phyloP scores from a whole-genome alignment of 768 basidiomycete species.

The Pisolithus sp. region DNA sequence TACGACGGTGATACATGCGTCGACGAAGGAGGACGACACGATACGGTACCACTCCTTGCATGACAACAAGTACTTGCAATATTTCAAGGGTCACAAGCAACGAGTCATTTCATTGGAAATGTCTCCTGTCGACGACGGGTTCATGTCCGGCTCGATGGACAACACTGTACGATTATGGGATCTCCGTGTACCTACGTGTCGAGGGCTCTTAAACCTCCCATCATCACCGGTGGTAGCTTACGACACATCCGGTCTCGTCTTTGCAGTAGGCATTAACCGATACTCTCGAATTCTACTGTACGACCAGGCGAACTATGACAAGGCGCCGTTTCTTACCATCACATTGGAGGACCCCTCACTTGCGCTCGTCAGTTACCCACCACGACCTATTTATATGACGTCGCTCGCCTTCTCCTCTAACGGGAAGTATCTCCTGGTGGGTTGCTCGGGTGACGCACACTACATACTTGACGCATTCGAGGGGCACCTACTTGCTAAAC shows the following conservation, averaged over 20 bases:
- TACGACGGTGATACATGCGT: slow-evolving; percentile 79
- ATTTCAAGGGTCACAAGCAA: slow-evolving; percentile 92
- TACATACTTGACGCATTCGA: slow-evolving; percentile 92
- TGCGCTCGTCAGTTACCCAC: slow-evolving; percentile 71
- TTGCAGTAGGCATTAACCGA: slow-evolving; percentile 80
- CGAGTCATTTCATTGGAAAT: slow-evolving; percentile 87
- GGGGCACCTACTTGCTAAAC: slow-evolving; percentile 73
- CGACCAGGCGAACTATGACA: slow-evolving; percentile 82
- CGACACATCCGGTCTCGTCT: slow-evolving; percentile 75
- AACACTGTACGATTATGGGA: slow-evolving; percentile 97
- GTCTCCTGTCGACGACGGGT: slow-evolving; percentile 88
- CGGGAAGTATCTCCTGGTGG: slow-evolving; percentile 84
- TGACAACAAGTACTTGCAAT: slow-evolving; percentile 93
- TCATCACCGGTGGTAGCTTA: slow-evolving; percentile 77
- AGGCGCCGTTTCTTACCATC: slow-evolving; percentile 83
- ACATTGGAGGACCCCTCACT: slow-evolving; percentile 78
- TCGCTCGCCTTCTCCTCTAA: slow-evolving; percentile 86
- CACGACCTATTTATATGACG: slow-evolving; percentile 85
- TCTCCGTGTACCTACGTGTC: slow-evolving; percentile 69
- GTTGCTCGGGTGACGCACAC: slow-evolving; percentile 89
- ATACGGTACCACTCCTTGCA: slow-evolving; percentile 92
- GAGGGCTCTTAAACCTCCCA: slow-evolving; percentile 72
- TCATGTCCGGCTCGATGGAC: slow-evolving; percentile 92
- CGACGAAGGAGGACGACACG: slow-evolving; percentile 92
- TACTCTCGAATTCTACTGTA: slow-evolving; percentile 81